Evolutionary conservation across 2,329 filamentous ascomycete genomes (phyloP).

Genomic region (Neobulgaria alba): DNA sequence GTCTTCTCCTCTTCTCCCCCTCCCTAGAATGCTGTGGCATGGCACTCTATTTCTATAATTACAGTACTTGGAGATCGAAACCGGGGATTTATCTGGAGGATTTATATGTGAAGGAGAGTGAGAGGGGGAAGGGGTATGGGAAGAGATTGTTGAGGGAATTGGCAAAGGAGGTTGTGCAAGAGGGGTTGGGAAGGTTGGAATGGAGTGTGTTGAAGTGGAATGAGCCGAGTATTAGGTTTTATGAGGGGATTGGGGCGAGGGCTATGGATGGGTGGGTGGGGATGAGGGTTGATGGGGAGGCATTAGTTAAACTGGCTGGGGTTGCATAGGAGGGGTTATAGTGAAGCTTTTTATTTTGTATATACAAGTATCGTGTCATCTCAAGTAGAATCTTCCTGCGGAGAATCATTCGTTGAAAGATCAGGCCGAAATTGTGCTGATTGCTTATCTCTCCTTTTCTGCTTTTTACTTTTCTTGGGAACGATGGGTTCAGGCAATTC

Average conservation of each 20-base stretch:
- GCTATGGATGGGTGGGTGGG: slow-evolving; percentile 64
- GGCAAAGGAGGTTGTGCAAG: slow-evolving; percentile 68
- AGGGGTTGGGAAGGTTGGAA: slow-evolving; percentile 69
- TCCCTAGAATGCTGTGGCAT: slow-evolving; percentile 54
- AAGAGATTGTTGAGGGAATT: slow-evolving; percentile 64
- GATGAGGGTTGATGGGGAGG: slow-evolving; percentile 64
- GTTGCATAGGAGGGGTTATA: slow-evolving; percentile 8
- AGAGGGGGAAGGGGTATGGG: slow-evolving; percentile 72
- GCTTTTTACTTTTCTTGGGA: not conserved
- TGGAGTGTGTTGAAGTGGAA: slow-evolving; percentile 96
- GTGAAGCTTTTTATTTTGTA: not conserved
- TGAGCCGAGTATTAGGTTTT: slow-evolving; percentile 80
- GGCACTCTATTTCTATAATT: slow-evolving; percentile 92
- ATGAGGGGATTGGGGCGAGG: slow-evolving; percentile 58
- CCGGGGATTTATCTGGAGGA: slow-evolving; percentile 92
- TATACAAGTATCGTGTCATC: too few species aligned
- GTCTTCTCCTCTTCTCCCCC: slow-evolving; percentile 54
- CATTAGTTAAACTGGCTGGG: slow-evolving; percentile 47
- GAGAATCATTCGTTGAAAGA: too few species aligned
- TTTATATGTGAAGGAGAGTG: slow-evolving; percentile 66
- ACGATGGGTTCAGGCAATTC: not conserved
- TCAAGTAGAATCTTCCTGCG: too few species aligned
- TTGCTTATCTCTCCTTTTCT: too few species aligned
- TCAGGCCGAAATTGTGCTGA: too few species aligned
- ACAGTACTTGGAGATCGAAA: slow-evolving; percentile 83